phyloP scores from a whole-genome alignment of 1,284 basidiomycete species.

The Exobasidium rhododendri region DNA sequence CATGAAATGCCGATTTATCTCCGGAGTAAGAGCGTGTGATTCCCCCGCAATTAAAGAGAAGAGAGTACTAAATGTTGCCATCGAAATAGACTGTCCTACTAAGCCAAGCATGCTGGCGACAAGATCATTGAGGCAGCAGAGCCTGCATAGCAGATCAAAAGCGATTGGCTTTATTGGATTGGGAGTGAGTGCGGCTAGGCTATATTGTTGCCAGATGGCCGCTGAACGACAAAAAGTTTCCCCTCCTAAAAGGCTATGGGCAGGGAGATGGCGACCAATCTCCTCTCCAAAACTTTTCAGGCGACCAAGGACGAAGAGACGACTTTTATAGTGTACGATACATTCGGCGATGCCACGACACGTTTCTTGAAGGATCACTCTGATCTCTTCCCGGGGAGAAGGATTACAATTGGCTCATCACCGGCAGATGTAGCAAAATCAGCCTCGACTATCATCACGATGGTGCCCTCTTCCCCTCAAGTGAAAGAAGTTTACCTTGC shows the following conservation, averaged over 20 bases:
- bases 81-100: too few relatives aligned
- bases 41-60: too few relatives aligned
- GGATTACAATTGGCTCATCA: constrained; percentile 45
- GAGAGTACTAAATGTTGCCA: too few relatives aligned
- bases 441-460: constrained; percentile 71
- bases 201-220: neutral
- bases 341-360: constrained; percentile 34
- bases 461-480: constrained; percentile 76
- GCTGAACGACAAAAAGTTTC: neutral
- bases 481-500: constrained; percentile 69
- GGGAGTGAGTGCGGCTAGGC: constrained; percentile 23
- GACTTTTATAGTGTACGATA: constrained; percentile 41
- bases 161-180: constrained; percentile 51
- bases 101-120: neutral
- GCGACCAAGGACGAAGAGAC: constrained; percentile 25
- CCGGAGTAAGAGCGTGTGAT: too few relatives aligned
- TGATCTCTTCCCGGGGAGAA: constrained; percentile 37
- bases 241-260: constrained; percentile 30
- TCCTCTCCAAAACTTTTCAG: constrained; percentile 38
- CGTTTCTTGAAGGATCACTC: constrained; percentile 42
- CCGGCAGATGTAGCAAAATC: constrained; percentile 56
- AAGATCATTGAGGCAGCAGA: neutral
- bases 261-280: constrained; percentile 44
- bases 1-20: too few relatives aligned
- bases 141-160: constrained; percentile 22